Percentiles rank a stretch among this genome's conserved stretches.
phyloP scores from a whole-genome alignment of 768 basidiomycete genomes.

The Hericium erinaceus region DNA sequence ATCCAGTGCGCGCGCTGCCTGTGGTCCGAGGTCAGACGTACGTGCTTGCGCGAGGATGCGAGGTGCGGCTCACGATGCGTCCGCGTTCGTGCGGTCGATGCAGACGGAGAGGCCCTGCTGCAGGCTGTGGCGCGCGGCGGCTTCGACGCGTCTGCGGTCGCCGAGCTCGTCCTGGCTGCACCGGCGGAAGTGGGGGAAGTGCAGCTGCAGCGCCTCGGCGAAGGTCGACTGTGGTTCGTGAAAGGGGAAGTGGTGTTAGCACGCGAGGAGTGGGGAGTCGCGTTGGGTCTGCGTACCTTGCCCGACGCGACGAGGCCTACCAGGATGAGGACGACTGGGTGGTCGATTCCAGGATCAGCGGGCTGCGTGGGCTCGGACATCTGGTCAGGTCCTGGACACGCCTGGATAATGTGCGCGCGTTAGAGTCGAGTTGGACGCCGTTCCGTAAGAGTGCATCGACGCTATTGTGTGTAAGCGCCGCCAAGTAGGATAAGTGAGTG shows the following conservation, averaged over 20 bases:
- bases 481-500: too few species aligned
- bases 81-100: constrained; percentile 73
- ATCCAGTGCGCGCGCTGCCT: constrained; percentile 74
- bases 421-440: too few species aligned
- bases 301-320: constrained; percentile 70
- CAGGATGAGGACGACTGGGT: constrained; percentile 52
- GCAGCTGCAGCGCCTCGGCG: constrained; percentile 53
- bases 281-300: constrained; percentile 35
- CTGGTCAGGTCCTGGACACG: too few species aligned
- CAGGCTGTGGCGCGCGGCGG: constrained; percentile 42
- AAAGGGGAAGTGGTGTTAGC: constrained; percentile 20
- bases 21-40: constrained; percentile 1
- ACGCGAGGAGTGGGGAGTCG: too few species aligned
- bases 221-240: constrained; percentile 43
- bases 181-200: constrained; percentile 53
- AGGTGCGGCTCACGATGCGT: constrained; percentile 36
- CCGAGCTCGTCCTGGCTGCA: constrained; percentile 82
- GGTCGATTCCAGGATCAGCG: background rate
- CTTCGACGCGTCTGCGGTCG: constrained; percentile 54
- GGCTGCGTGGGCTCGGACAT: background rate
- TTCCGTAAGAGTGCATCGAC: too few species aligned
- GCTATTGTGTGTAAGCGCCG: too few species aligned
- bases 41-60: too few species aligned
- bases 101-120: constrained; percentile 59
- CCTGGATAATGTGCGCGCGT: too few species aligned